Conservation (phyloP, 768 basidiomycete genomes). For the Hericium alpestre region DNA sequence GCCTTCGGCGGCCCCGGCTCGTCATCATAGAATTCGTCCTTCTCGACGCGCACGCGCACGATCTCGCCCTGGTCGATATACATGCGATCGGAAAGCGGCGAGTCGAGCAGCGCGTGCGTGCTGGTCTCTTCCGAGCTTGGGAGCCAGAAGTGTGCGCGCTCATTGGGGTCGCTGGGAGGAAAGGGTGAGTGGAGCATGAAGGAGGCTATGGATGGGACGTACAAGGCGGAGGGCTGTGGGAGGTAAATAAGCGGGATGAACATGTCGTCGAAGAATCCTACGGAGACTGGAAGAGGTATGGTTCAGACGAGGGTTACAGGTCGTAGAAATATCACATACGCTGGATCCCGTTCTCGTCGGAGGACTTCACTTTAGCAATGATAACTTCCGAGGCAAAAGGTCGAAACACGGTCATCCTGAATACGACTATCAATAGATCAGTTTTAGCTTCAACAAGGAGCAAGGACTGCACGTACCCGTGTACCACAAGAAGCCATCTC, state of each 20-base stretch:
- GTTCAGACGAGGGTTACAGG: not conserved
- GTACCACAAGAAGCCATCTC: constrained; percentile 92
- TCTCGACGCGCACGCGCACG: constrained; percentile 68
- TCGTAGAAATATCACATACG: constrained; percentile 34
- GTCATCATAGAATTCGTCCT: constrained; percentile 77
- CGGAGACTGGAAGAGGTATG: constrained; percentile 41
- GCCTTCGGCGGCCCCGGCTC: constrained; percentile 78
- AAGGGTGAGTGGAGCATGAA: not conserved
- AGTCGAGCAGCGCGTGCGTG: constrained; percentile 59
- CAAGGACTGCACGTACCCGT: constrained; percentile 46
- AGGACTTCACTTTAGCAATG: constrained; percentile 79
- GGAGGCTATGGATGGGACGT: constrained; percentile 16
- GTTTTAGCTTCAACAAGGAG: not conserved
- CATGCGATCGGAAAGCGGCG: constrained; percentile 55
- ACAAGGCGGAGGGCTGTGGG: constrained; percentile 77
- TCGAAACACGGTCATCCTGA: constrained; percentile 83
- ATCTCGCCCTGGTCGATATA: constrained; percentile 73
- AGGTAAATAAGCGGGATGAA: constrained; percentile 73
- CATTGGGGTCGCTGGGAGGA: constrained; percentile 57
- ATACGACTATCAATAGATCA: constrained; percentile 47
- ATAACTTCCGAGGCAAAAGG: constrained; percentile 88
- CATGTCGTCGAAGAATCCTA: constrained; percentile 93
- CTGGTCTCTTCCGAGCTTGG: constrained; percentile 43
- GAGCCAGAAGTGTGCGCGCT: constrained; percentile 78
- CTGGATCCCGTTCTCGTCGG: constrained; percentile 76